Base-by-base conservation (phyloP, 2,329 filamentous ascomycete species). In the Aspergillus ibericus region DNA sequence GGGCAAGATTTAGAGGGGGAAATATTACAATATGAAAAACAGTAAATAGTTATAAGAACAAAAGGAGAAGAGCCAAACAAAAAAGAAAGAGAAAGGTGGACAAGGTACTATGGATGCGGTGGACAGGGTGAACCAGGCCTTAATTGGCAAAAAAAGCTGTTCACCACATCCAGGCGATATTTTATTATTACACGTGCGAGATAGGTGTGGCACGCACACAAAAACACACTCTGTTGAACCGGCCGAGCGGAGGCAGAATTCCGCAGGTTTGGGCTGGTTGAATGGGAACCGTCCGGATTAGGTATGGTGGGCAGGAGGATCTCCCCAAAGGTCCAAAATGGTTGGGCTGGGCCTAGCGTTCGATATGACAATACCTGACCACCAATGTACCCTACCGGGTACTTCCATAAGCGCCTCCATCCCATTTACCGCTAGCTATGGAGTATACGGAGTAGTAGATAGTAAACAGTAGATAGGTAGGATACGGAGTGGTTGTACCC, bases 261-360 rank as follows among this genome's bases (percentile, higher is more conserved):
- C 63, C 58, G 58, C 53, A 53, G 55, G 40, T 60, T 61, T 61
- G 60, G 64, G 63, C 66, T 71, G 66, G 70, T 73, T 73, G 71
- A 72, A 70, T 60, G 59, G 59, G 63, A 68, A 60, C 40, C 60
- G 64, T 56, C 70, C 69, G 50, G 62, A 76, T 69, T 18, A 13
- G 72, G 74, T 61, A 68, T 76, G 73, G 74, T 66, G 68, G 54
- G 56, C 53, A 56, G 54, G 47, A 59, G 59, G 50, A 63, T 55
- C 63, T 63, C 71, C 72, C 72, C 72, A 73, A 71, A 70, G 64
- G 61, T 65, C 66, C 62, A 69, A 73, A 66, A 72, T 62, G 69
- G 72, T 74, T 75, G 73, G 71, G 71, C 66, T 69, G 67, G 64
- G 60, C 63, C 61, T 42, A 20, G 36, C 25, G 40, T 42, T 53